Evolutionary conservation across 2,329 filamentous ascomycete species (phyloP).

Genomic region (Neonectria neomacrospora): DNA sequence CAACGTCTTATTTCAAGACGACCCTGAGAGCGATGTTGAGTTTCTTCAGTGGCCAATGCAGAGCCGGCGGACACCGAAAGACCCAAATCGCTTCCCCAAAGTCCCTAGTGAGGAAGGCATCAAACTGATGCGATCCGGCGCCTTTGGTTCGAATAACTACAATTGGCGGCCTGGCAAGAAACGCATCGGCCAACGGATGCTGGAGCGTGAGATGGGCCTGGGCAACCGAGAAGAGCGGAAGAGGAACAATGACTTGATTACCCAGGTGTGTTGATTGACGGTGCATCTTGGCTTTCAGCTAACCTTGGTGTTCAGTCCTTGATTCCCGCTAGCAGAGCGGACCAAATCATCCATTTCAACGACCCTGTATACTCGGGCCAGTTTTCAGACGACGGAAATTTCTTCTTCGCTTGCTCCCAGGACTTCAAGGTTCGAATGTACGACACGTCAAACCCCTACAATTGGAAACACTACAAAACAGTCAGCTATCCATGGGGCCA

Average conservation of each 20-base stretch:
- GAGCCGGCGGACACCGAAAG: conserved; percentile 54
- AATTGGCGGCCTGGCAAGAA: conserved; percentile 62
- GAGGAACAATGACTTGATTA: conserved; percentile 72
- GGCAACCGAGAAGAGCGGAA: conserved; percentile 68
- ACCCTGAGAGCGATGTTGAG: conserved; percentile 52
- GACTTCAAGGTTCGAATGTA: conserved; percentile 98
- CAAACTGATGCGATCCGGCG: conserved; percentile 83
- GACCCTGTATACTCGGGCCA: conserved; percentile 92
- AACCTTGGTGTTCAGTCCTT: conserved; percentile 63
- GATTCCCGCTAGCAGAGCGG: conserved; percentile 80
- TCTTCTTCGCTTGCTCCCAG: conserved; percentile 92
- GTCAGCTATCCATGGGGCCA: conserved; percentile 85
- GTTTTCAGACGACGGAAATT: conserved; percentile 96
- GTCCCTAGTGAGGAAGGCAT: conserved; percentile 82
- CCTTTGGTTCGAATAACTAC: conserved; percentile 77
- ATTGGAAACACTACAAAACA: conserved; percentile 96
- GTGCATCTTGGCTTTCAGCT: conserved; percentile 11
- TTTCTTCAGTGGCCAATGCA: conserved; percentile 57
- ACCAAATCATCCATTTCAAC: conserved; percentile 89
- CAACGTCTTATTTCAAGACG: conserved; percentile 50
- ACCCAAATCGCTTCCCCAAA: conserved; percentile 77
- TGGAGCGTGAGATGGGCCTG: conserved; percentile 85
- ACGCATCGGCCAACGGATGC: conserved; percentile 74
- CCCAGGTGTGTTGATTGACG: conserved; percentile 63
- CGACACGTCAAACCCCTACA: conserved; percentile 93